Evolutionary conservation across 441 rosid genomes (phyloP).

Genomic region (Pelargonium myrrhifolium): DNA sequence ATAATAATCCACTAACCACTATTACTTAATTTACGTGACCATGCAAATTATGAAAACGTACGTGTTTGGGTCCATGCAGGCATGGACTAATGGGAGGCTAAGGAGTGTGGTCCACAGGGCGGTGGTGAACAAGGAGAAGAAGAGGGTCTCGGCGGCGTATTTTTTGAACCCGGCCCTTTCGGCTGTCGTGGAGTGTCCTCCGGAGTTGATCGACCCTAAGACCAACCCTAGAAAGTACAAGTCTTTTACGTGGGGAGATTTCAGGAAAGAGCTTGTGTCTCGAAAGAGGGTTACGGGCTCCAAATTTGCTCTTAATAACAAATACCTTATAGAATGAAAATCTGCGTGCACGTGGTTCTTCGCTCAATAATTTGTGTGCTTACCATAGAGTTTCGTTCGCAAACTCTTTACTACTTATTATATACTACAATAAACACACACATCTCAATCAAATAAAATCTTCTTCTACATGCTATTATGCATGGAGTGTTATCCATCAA

Average conservation of each 20-base stretch:
- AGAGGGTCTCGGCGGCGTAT: background rate
- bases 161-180: background rate
- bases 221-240: background rate
- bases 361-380: too few species aligned
- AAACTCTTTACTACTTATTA: too few species aligned
- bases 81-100: constrained; percentile 6
- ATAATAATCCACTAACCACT: too few species aligned
- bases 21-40: background rate
- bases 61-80: background rate
- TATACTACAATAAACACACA: too few species aligned
- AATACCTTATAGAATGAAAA: background rate
- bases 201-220: background rate
- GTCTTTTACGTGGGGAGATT: background rate
- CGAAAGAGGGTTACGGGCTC: constrained; percentile 1
- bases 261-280: background rate
- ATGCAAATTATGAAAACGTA: background rate
- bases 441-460: too few species aligned
- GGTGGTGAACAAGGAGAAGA: constrained; percentile 5
- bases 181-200: background rate
- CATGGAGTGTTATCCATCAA: too few species aligned
- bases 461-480: too few species aligned
- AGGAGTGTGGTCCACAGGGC: constrained; percentile 8
- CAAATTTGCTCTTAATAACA: background rate
- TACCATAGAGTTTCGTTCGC: too few species aligned
- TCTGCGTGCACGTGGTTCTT: too few species aligned